Conservation (phyloP, 176 grass and related monocot genomes). For the Triticum aestivum region DNA sequence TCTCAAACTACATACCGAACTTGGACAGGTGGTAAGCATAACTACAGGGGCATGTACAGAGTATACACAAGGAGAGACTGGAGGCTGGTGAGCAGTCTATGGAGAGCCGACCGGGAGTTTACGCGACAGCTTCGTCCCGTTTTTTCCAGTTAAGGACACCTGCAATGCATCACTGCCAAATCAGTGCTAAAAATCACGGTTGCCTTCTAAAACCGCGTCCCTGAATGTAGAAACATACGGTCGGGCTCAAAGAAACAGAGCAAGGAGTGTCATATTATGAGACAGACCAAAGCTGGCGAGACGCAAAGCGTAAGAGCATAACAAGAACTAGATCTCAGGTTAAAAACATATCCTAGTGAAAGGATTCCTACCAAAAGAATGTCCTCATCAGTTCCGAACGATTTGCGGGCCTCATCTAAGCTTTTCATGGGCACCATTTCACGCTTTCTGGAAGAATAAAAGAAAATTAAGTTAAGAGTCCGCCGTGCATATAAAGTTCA, state of each 20-base stretch:
- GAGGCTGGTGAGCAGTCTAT: conserved; percentile 32
- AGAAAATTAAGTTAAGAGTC: background rate
- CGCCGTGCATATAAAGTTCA: background rate
- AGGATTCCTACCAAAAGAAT: conserved; percentile 70
- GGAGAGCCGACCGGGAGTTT: conserved; percentile 32
- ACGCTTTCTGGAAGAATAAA: conserved; percentile 49
- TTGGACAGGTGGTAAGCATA: conserved; percentile 21
- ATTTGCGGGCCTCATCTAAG: conserved; percentile 90
- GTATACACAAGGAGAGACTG: conserved; percentile 30
- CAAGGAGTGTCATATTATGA: background rate
- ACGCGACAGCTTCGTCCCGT: conserved; percentile 43
- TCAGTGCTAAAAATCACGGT: background rate
- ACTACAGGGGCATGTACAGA: conserved; percentile 50
- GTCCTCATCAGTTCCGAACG: conserved; percentile 94
- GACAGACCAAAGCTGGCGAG: background rate
- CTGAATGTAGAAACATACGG: background rate
- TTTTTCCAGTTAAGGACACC: conserved; percentile 68
- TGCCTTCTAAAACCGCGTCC: background rate
- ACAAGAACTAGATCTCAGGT: background rate
- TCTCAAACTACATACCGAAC: conserved; percentile 25
- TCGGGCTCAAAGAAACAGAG: background rate
- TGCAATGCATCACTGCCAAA: conserved; percentile 24
- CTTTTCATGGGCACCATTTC: conserved; percentile 80
- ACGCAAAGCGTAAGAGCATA: background rate
- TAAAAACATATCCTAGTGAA: background rate